These are phyloP conservation scores for Saccharomyces pastorianus DNA, from an alignment of 1,139 yeast genomes.

Conservation along the genomic window DNA sequence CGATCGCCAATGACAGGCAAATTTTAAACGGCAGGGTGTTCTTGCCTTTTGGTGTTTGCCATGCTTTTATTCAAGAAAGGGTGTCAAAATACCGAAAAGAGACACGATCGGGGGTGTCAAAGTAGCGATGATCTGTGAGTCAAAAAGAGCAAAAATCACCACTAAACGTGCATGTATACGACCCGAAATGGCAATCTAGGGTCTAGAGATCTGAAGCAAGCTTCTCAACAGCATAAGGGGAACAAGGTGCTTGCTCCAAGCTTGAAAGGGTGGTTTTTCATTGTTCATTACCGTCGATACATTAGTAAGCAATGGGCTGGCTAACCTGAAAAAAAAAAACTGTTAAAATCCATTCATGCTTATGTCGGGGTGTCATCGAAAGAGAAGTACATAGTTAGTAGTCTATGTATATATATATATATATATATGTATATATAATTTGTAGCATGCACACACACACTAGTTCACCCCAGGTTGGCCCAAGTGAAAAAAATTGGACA, in stretches of 20 bases:
- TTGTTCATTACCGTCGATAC: neutral
- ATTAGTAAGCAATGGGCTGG: slow-evolving; percentile 1
- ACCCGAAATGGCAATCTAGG: neutral
- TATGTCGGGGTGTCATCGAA: neutral
- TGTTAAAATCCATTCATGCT: neutral
- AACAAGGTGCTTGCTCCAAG: neutral
- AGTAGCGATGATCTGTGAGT: neutral
- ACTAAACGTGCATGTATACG: neutral
- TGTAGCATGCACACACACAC: neutral
- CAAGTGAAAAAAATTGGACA: slow-evolving; percentile 20
- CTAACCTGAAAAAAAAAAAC: neutral
- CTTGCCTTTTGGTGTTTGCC: neutral
- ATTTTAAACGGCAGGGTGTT: neutral
- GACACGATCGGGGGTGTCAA: slow-evolving; percentile 1
- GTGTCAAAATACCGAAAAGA: neutral
- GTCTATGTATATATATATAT: neutral
- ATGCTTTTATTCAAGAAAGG: neutral
- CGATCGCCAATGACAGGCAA: neutral
- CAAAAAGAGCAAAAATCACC: neutral
- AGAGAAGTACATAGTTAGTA: neutral
- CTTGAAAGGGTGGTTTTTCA: neutral
- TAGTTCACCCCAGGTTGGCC: neutral
- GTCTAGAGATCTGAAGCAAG: neutral
- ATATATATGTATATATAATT: neutral
- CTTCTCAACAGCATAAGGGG: neutral